Percentiles rank a stretch among this genome's conserved stretches.
These are phyloP conservation scores for Climacium dendroides DNA, from an alignment of 225 moss, liverwort and hornwort genomes.

Conservation along the genomic window DNA sequence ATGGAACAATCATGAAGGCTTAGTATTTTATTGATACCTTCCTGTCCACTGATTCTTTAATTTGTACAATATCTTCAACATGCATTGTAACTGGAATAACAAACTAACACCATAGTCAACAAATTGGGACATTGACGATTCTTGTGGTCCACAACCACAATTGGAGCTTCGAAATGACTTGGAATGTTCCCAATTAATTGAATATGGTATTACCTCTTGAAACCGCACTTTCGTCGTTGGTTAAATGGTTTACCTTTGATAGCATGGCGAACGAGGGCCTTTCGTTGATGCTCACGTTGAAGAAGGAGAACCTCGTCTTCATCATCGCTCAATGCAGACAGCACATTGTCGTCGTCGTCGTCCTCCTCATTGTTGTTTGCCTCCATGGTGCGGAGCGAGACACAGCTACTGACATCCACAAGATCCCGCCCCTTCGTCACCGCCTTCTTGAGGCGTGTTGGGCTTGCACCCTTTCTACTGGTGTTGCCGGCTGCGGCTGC, in stretches of 20 bases:
- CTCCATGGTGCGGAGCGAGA: conserved; percentile 15
- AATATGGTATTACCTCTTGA: neutral
- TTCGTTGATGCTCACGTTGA: conserved; percentile 1
- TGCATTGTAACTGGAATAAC: conserved; percentile 11
- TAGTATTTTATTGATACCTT: neutral
- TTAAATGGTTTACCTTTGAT: conserved; percentile 8
- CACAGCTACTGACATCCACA: conserved; percentile 40
- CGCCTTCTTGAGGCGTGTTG: neutral
- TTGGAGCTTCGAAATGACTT: neutral
- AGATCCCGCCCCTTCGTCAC: conserved; percentile 5
- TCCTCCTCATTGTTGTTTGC: neutral
- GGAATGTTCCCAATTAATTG: neutral
- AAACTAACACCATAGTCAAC: neutral
- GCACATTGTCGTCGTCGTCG: neutral
- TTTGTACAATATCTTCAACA: neutral
- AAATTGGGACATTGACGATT: neutral
- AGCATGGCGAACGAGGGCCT: conserved; percentile 26
- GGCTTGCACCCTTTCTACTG: neutral
- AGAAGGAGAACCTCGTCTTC: neutral
- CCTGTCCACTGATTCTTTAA: neutral
- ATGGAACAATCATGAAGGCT: neutral
- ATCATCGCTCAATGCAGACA: conserved; percentile 1
- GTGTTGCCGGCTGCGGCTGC: neutral
- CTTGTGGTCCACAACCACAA: neutral
- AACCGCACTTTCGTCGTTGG: neutral